Percentiles rank a stretch among this genome's conserved stretches.
phyloP scores from a whole-genome alignment of 352 stramenopile species.

The Phytophthora melonis region DNA sequence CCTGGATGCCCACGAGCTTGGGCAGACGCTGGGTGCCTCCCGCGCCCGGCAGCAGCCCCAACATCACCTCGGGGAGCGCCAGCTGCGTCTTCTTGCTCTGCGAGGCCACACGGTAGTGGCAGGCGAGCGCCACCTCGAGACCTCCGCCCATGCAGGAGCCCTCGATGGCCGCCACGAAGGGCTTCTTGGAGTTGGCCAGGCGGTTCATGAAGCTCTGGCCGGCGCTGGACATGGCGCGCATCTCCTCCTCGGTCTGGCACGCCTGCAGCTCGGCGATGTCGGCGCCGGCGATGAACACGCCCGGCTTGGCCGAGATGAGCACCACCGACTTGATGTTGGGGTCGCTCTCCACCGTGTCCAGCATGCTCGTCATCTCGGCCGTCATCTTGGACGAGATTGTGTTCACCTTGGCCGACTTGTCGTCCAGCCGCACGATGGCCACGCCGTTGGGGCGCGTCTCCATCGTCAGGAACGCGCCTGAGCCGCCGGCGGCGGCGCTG shows the following conservation, averaged over 20 bases:
- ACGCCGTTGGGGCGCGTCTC: slow-evolving; percentile 90
- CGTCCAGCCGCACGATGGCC: slow-evolving; percentile 93
- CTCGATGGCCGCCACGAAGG: slow-evolving; percentile 97
- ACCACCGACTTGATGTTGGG: slow-evolving; percentile 96
- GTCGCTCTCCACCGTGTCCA: slow-evolving; percentile 91
- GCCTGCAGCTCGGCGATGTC: slow-evolving; percentile 97
- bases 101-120: slow-evolving; percentile 97
- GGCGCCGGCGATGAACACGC: slow-evolving; percentile 98
- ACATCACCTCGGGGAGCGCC: slow-evolving; percentile 97
- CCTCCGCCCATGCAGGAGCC: slow-evolving; percentile 97
- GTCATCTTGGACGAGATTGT: slow-evolving; percentile 93
- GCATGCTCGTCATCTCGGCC: slow-evolving; percentile 88
- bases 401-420: slow-evolving; percentile 93
- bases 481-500: slow-evolving; percentile 30
- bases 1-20: slow-evolving; percentile 93
- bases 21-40: slow-evolving; percentile 98
- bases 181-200: slow-evolving; percentile 93
- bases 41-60: slow-evolving; percentile 97
- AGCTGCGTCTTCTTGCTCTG: slow-evolving; percentile 97
- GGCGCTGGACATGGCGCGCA: slow-evolving; percentile 91
- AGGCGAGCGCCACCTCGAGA: slow-evolving; percentile 97
- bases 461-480: slow-evolving; percentile 88
- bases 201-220: slow-evolving; percentile 95
- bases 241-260: slow-evolving; percentile 92
- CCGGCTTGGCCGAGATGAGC: slow-evolving; percentile 97